phyloP scores from a whole-genome alignment of 495 filamentous ascomycete genomes.

The Penicillium tannophilum region DNA sequence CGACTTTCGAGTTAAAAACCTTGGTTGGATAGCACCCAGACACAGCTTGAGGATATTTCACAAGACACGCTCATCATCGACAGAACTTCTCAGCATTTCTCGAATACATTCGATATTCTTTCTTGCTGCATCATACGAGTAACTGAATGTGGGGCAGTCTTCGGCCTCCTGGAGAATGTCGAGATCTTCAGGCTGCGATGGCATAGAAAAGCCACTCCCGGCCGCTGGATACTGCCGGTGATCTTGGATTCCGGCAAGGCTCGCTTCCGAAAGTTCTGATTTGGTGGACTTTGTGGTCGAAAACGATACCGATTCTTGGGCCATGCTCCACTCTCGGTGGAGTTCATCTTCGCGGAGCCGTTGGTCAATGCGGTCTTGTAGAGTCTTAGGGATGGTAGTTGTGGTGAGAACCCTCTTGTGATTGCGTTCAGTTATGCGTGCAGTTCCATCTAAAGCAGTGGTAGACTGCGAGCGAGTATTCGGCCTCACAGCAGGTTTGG shows the following conservation, averaged over 20 bases:
- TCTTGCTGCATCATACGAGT: neutral
- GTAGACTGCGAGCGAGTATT: neutral
- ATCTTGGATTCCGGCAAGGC: neutral
- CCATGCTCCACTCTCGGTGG: too few relatives aligned
- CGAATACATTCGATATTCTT: neutral
- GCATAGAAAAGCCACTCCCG: neutral
- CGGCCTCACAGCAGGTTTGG: neutral
- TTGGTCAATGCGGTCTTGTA: too few relatives aligned
- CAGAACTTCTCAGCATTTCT: too few relatives aligned
- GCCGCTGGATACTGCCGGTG: neutral
- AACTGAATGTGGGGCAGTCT: neutral
- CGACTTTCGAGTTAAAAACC: neutral
- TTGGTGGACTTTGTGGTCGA: neutral
- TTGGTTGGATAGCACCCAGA: neutral
- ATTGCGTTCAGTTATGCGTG: too few relatives aligned
- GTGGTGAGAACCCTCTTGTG: too few relatives aligned
- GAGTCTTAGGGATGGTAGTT: too few relatives aligned
- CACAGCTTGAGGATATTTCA: too few relatives aligned
- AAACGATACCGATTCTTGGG: neutral
- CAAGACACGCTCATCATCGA: neutral
- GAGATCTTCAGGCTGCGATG: neutral
- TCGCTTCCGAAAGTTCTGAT: neutral
- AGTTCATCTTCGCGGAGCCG: too few relatives aligned
- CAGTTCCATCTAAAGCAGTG: neutral
- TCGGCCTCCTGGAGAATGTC: neutral